Evolutionary conservation across 1,284 basidiomycete species (phyloP).

Genomic region (Uromyces viciae-fabae): DNA sequence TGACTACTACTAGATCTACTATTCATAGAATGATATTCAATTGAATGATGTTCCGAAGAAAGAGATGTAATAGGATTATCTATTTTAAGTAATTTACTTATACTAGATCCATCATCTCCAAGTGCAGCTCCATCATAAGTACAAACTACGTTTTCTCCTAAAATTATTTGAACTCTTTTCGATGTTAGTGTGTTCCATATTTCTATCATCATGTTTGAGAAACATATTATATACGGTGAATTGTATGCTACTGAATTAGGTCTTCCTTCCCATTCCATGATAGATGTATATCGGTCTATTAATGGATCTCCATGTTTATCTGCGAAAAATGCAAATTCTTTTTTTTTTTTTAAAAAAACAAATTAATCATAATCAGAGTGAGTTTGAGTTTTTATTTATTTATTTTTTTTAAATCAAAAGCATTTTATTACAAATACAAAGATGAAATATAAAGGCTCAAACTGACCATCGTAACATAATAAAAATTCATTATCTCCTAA

Average conservation of each 20-base stretch:
- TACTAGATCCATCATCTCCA: conserved; percentile 26
- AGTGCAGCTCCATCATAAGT: conserved; percentile 58
- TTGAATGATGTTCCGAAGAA: no score
- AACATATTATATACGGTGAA: conserved; percentile 86
- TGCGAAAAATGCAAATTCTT: conserved; percentile 79
- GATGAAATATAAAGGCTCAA: neutral
- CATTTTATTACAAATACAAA: no score
- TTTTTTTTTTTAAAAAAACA: no score
- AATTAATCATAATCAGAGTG: neutral
- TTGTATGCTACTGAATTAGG: conserved; percentile 76
- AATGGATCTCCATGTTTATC: conserved; percentile 71
- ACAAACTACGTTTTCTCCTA: conserved; percentile 72
- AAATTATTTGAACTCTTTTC: conserved; percentile 81
- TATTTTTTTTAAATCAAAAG: no score
- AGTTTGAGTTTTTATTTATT: neutral
- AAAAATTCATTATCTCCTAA: conserved; percentile 74
- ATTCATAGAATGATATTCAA: no score
- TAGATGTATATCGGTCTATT: conserved; percentile 61
- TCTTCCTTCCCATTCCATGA: conserved; percentile 92
- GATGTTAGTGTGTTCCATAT: conserved; percentile 80
- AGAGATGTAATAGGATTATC: neutral
- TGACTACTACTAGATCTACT: no score
- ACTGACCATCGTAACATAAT: conserved; percentile 72
- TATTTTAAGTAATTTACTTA: neutral
- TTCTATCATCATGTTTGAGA: conserved; percentile 90